phyloP scores from a whole-genome alignment of 2,329 filamentous ascomycete genomes.

The Didymella glomerata region DNA sequence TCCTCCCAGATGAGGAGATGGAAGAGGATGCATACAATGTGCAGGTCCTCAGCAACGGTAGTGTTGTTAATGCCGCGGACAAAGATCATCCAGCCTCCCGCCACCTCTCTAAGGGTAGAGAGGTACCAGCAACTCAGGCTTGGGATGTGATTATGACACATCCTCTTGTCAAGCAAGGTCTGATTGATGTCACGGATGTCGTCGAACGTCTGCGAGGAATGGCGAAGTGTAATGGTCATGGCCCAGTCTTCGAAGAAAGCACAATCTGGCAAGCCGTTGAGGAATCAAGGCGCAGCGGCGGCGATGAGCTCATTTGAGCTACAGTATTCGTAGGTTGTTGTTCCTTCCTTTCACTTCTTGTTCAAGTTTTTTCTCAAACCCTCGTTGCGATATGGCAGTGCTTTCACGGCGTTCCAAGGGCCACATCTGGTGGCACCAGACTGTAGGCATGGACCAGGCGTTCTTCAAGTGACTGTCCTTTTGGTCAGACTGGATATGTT shows the following conservation, averaged over 20 bases:
- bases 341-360: neutral
- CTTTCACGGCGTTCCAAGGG: constrained; percentile 10
- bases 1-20: constrained; percentile 33
- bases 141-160: constrained; percentile 92
- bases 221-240: constrained; percentile 83
- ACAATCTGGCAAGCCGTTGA: constrained; percentile 78
- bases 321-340: neutral
- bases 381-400: neutral
- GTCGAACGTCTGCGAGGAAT: constrained; percentile 78
- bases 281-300: constrained; percentile 77
- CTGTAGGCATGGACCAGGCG: constrained; percentile 9
- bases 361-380: neutral
- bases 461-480: neutral
- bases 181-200: constrained; percentile 83
- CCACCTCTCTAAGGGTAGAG: constrained; percentile 33
- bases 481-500: neutral
- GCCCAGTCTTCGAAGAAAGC: constrained; percentile 84
- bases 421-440: constrained; percentile 10
- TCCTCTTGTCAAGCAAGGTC: constrained; percentile 75
- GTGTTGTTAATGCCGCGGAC: constrained; percentile 44
- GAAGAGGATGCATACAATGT: constrained; percentile 42
- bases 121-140: constrained; percentile 60
- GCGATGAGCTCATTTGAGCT: constrained; percentile 75
- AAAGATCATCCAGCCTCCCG: constrained; percentile 38
- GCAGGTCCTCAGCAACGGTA: constrained; percentile 40